Conservation (phyloP, 306 rosid genomes). For the Corylus americana region DNA sequence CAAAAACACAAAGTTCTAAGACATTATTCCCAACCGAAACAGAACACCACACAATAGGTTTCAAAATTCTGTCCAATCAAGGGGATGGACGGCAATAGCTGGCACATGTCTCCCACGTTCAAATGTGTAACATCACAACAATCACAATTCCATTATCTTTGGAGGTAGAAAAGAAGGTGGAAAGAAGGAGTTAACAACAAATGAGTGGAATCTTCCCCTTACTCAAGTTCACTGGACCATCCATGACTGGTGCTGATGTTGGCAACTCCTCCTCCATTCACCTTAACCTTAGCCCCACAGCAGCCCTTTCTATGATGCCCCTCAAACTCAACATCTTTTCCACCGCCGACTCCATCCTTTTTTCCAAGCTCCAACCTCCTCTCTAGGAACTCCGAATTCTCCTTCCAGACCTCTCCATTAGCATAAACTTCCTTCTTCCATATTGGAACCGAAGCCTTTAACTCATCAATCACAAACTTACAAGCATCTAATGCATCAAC, state of each 20-base stretch:
- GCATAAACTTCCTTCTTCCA: constrained; percentile 94
- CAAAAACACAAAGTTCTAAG: background rate
- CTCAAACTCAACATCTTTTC: constrained; percentile 24
- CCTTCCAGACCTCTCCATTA: constrained; percentile 97
- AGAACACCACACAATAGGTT: background rate
- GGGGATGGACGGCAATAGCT: background rate
- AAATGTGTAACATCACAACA: background rate
- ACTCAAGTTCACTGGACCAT: constrained; percentile 5
- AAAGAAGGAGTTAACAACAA: background rate
- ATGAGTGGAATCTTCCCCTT: background rate
- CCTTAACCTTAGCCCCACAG: constrained; percentile 61
- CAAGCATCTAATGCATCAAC: constrained; percentile 83
- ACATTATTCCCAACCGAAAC: background rate
- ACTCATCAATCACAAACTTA: constrained; percentile 74
- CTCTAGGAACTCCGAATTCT: constrained; percentile 78
- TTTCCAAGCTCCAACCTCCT: constrained; percentile 59
- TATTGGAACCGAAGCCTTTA: constrained; percentile 85
- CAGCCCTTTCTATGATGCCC: constrained; percentile 47
- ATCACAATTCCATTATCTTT: background rate
- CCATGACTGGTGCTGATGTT: background rate
- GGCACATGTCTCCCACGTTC: background rate
- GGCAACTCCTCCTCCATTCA: constrained; percentile 41
- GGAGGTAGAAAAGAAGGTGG: background rate
- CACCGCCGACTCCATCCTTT: constrained; percentile 33
- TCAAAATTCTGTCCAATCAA: background rate